Percentiles rank a stretch among this genome's conserved stretches.
These are phyloP conservation scores for Clarkia xantiana DNA, from an alignment of 345 rosid genomes.

Conservation along the genomic window DNA sequence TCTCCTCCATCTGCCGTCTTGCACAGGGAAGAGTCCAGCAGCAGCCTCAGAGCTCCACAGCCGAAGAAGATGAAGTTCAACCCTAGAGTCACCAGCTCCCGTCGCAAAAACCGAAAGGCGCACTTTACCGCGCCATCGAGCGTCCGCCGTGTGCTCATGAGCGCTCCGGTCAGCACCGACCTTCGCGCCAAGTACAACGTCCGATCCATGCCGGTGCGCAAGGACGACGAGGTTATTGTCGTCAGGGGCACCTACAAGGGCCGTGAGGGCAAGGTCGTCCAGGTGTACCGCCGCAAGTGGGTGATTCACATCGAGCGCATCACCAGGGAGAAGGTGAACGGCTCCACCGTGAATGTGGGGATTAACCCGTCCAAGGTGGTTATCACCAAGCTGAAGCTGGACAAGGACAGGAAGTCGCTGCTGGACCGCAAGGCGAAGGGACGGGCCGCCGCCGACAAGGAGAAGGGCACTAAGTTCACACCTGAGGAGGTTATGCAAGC, in stretches of 20 bases:
- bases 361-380: conserved; percentile 11
- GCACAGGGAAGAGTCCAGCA: conserved; percentile 3
- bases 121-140: conserved; percentile 17
- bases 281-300: conserved; percentile 16
- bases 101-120: conserved; percentile 15
- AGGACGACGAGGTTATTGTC: conserved; percentile 16
- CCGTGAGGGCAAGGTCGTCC: conserved; percentile 15
- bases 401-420: conserved; percentile 14
- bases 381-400: conserved; percentile 11
- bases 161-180: conserved; percentile 14
- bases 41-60: neutral
- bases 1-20: neutral
- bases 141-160: conserved; percentile 16
- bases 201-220: conserved; percentile 16
- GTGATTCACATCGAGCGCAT: conserved; percentile 18
- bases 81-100: conserved; percentile 15
- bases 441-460: conserved; percentile 14
- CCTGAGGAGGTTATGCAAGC: conserved; percentile 12
- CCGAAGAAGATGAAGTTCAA: conserved; percentile 12
- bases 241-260: conserved; percentile 15
- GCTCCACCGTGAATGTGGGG: conserved; percentile 14
- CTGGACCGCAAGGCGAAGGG: conserved; percentile 15
- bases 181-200: conserved; percentile 8
- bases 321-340: conserved; percentile 15
- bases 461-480: conserved; percentile 15